A percentile compares a stretch with the other conserved stretches of the same genome.
phyloP scores from a whole-genome alignment of 2,329 filamentous ascomycete species.

The Grosmannia clavigera region DNA sequence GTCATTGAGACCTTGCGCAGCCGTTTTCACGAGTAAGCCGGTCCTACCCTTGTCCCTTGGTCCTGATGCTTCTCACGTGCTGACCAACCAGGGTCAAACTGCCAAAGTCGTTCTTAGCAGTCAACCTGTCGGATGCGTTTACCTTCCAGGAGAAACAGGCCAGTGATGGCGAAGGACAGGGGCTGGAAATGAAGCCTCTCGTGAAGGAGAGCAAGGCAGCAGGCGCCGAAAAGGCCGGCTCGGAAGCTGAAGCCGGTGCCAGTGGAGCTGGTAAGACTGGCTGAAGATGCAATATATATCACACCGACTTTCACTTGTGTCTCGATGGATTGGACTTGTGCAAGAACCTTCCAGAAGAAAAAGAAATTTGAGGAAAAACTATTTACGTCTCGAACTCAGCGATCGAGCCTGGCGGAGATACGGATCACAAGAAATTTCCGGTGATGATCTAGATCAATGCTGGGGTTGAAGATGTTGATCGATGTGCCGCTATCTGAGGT shows the following conservation, averaged over 20 bases:
- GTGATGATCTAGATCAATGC: too few relatives aligned
- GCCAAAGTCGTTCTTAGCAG: slow-evolving; percentile 52
- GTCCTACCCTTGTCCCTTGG: neutral
- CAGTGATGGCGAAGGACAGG: slow-evolving; percentile 24
- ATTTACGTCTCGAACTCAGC: too few relatives aligned
- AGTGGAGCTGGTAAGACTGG: neutral
- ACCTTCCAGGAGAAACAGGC: slow-evolving; percentile 44
- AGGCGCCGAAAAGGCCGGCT: neutral
- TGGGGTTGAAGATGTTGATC: too few relatives aligned
- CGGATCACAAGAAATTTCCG: too few relatives aligned
- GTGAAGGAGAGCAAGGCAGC: neutral
- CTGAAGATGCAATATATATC: neutral
- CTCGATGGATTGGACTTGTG: neutral
- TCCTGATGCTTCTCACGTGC: neutral
- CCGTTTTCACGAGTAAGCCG: slow-evolving; percentile 81
- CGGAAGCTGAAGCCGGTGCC: neutral
- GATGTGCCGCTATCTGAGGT: too few relatives aligned
- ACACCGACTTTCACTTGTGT: neutral
- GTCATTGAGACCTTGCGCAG: slow-evolving; percentile 91
- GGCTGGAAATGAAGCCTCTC: slow-evolving; percentile 32
- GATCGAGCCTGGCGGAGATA: too few relatives aligned
- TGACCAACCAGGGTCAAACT: slow-evolving; percentile 42
- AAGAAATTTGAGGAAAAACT: too few relatives aligned
- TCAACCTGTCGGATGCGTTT: slow-evolving; percentile 52
- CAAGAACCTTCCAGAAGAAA: neutral